Evolutionary conservation across 805 yeast genomes (phyloP), one percentile per base, ranked within the genome.

Genomic region (Zygoascus biomembranicola): DNA sequence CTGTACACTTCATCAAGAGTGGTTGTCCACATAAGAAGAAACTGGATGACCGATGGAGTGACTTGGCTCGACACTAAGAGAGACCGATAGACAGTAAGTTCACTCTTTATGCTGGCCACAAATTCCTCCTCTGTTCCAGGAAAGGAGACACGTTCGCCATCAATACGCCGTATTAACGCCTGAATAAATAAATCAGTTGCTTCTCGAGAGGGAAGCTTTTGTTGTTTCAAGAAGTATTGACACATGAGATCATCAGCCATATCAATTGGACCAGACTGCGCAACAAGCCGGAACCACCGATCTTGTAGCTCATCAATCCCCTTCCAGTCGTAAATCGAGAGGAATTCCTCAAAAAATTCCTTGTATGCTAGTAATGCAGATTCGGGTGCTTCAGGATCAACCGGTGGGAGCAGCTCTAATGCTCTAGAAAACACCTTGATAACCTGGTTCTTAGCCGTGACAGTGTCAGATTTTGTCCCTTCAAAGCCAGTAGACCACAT

Each of bases 401-500:
- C 60, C 10, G 55, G 51, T 9, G 59, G 61, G 47, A 60, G 61
- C 11, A 63, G 50, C 20, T 57, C 58, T 19, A 65, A 48, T 1
- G 67, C 65, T 13, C 62, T 54, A 14, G 39, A 16, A 11, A 66
- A 59, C 19, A 66, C 52, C 23, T 50, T 49, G 20, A 49, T 43
- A 11, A 63, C 60, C 42, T 63, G 67, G n/a, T 18, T 43, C 6
- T 63, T 59, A 6, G 68, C 66, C 1, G 42, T 46, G 8, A 52
- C 50, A 20, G 49, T 32, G 18, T 59, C 57, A 20, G 60, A 37
- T 2, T 64, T 57, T 44, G 48, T 18, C 2, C 65, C 65, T 43
- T 39, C 51, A 13, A 63, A 31, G 28, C 66, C 66, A 23, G 47
- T 18, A 41, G 57, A 58, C 69, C 69, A 66, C 52, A 55, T 56